Evolutionary conservation across 1,139 yeast genomes (phyloP).

Genomic region (Pichia sp.): DNA sequence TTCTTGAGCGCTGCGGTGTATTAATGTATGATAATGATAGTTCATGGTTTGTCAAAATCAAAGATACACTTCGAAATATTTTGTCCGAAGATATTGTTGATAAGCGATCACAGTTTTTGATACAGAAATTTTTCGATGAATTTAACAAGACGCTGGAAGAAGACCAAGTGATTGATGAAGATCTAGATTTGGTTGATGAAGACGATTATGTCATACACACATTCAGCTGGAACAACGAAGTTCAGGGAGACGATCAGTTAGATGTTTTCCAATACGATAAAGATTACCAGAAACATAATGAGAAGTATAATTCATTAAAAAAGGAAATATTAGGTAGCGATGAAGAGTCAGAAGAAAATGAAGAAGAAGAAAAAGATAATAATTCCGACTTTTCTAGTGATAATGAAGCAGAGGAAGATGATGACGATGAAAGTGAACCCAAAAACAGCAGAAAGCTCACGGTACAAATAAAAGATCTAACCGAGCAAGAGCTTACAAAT

Average conservation of each 20-base stretch:
- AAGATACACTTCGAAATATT: conserved; percentile 57
- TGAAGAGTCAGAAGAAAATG: conserved; percentile 30
- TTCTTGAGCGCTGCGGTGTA: conserved; percentile 45
- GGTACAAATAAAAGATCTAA: conserved; percentile 55
- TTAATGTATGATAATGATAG: conserved; percentile 41
- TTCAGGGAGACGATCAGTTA: conserved; percentile 46
- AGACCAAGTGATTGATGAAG: conserved; percentile 37
- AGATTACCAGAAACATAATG: conserved; percentile 50
- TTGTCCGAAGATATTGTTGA: conserved; percentile 53
- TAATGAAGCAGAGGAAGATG: conserved; percentile 47
- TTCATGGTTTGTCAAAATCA: conserved; percentile 48
- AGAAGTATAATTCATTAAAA: conserved; percentile 38
- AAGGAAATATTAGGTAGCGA: conserved; percentile 46
- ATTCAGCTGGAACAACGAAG: conserved; percentile 49
- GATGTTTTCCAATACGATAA: conserved; percentile 53
- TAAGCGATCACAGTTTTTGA: conserved; percentile 43
- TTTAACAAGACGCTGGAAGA: conserved; percentile 45
- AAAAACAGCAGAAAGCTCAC: conserved; percentile 17
- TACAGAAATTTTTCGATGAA: conserved; percentile 51
- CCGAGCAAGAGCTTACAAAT: conserved; percentile 59
- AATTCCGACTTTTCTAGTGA: conserved; percentile 23
- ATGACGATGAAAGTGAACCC: conserved; percentile 39
- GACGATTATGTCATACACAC: conserved; percentile 61
- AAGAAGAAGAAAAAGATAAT: conserved; percentile 29
- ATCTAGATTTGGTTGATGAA: conserved; percentile 60